Conservation (phyloP, 2,329 filamentous ascomycete species). For the Atkinsonella texensis region DNA sequence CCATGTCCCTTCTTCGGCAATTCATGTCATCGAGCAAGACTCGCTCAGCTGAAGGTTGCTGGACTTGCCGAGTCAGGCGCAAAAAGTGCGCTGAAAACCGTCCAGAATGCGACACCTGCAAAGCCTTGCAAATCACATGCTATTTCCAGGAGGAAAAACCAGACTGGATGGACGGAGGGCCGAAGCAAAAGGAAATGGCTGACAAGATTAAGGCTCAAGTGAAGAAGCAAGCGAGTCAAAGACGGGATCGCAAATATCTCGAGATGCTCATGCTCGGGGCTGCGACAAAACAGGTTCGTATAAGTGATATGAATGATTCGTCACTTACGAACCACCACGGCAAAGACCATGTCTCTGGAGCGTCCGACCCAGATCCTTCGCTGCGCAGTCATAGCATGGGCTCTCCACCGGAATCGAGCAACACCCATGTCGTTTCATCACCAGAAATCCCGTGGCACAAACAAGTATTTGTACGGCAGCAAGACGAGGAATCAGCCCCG, state of each 20-base stretch:
- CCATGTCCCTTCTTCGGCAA: constrained; percentile 13
- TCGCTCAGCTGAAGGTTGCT: constrained; percentile 39
- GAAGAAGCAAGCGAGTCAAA: constrained; percentile 38
- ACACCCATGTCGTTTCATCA: constrained; percentile 19
- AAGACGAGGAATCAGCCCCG: constrained; percentile 11
- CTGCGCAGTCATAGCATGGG: constrained; percentile 12
- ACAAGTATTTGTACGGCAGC: constrained; percentile 14
- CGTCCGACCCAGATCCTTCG: constrained; percentile 17
- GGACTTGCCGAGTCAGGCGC: constrained; percentile 48
- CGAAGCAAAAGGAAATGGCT: constrained; percentile 36
- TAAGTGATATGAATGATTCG: constrained; percentile 10
- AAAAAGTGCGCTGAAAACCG: constrained; percentile 48
- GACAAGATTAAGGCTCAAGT: constrained; percentile 44
- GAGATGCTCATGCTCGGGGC: constrained; percentile 29
- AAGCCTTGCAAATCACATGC: constrained; percentile 43
- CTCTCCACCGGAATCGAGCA: constrained; percentile 19
- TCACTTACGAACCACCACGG: constrained; percentile 2
- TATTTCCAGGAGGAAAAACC: constrained; percentile 39
- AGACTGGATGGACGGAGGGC: constrained; percentile 45
- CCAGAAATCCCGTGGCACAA: constrained; percentile 21
- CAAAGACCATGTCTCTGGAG: constrained; percentile 10
- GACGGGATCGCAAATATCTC: constrained; percentile 37
- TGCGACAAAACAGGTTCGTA: constrained; percentile 17
- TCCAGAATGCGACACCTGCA: constrained; percentile 39
- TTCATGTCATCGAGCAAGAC: constrained; percentile 15